phyloP scores from a whole-genome alignment of 495 filamentous ascomycete species.

The Xylaria curta region DNA sequence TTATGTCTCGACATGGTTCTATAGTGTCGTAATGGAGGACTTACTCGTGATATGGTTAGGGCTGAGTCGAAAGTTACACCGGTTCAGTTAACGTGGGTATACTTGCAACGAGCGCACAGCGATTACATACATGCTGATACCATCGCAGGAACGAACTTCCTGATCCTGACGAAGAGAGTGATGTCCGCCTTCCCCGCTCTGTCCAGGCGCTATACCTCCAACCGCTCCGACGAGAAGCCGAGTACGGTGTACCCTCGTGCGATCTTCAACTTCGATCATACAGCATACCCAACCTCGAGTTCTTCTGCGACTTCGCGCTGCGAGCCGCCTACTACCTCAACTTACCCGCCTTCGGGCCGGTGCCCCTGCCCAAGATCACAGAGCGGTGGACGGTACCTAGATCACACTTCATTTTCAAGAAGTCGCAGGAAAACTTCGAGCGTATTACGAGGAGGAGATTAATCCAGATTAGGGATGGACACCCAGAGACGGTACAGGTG shows the following conservation, averaged over 20 bases:
- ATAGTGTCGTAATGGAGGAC: background rate
- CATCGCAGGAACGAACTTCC: slow-evolving; percentile 35
- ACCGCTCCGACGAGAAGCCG: slow-evolving; percentile 75
- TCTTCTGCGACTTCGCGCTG: slow-evolving; percentile 93
- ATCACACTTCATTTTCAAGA: slow-evolving; percentile 92
- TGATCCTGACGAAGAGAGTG: slow-evolving; percentile 32
- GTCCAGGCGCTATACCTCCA: slow-evolving; percentile 86
- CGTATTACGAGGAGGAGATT: slow-evolving; percentile 83
- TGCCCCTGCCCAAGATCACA: slow-evolving; percentile 84
- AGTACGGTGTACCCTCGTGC: slow-evolving; percentile 81
- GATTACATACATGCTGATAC: slow-evolving; percentile 29
- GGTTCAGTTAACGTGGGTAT: slow-evolving; percentile 33
- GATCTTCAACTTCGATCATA: slow-evolving; percentile 94
- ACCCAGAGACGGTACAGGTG: slow-evolving; percentile 83
- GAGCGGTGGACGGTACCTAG: slow-evolving; percentile 95
- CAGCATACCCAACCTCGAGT: slow-evolving; percentile 86
- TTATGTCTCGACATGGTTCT: background rate
- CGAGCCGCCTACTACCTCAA: slow-evolving; percentile 93
- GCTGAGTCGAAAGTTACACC: slow-evolving; percentile 8
- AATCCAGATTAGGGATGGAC: slow-evolving; percentile 92
- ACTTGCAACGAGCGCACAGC: background rate
- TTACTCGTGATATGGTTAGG: background rate
- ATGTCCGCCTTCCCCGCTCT: slow-evolving; percentile 69
- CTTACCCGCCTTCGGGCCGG: slow-evolving; percentile 83
- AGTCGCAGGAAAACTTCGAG: slow-evolving; percentile 97